Percentiles rank a stretch among this genome's conserved stretches.
Conservation (phyloP, 106 monocot species). For the Vanilla planifolia region DNA sequence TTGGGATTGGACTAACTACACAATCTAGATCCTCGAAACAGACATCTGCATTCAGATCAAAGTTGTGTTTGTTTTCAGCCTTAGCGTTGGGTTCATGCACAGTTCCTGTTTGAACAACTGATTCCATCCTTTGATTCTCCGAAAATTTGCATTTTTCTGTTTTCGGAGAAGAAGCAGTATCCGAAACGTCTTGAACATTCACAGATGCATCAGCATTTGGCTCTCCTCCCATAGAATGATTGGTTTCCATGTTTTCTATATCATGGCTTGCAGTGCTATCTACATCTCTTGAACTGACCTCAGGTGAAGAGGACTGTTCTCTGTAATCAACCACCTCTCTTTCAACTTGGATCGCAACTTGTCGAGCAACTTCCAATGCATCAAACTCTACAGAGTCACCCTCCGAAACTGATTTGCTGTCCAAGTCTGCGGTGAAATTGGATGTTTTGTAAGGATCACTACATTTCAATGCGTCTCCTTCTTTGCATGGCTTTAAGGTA, state of each 20-base stretch:
- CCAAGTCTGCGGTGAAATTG: not conserved
- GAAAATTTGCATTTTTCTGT: slow-evolving; percentile 17
- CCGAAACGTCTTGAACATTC: slow-evolving; percentile 17
- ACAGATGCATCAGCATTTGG: slow-evolving; percentile 7
- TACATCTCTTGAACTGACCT: slow-evolving; percentile 24
- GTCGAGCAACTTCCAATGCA: slow-evolving; percentile 59
- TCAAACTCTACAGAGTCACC: slow-evolving; percentile 57
- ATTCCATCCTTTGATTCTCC: slow-evolving; percentile 16
- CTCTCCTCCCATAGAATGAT: slow-evolving; percentile 8
- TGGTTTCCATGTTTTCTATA: slow-evolving; percentile 8
- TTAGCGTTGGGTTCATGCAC: slow-evolving; percentile 11
- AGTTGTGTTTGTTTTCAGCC: slow-evolving; percentile 15
- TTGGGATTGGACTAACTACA: slow-evolving; percentile 2
- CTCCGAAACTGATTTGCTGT: slow-evolving; percentile 20
- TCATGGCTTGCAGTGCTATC: slow-evolving; percentile 5
- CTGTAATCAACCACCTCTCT: slow-evolving; percentile 68
- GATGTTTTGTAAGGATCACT: slow-evolving; percentile 5
- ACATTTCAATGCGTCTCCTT: not conserved
- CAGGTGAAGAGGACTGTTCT: slow-evolving; percentile 64
- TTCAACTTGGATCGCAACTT: slow-evolving; percentile 75
- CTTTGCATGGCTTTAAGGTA: not conserved
- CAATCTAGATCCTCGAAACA: slow-evolving; percentile 31
- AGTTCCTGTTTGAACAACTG: not conserved
- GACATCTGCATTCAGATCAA: slow-evolving; percentile 75
- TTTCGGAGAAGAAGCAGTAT: slow-evolving; percentile 15